Evolutionary conservation across 768 basidiomycete genomes (phyloP), one percentile per base, ranked within the genome.

Genomic region (Auricularia sp.): DNA sequence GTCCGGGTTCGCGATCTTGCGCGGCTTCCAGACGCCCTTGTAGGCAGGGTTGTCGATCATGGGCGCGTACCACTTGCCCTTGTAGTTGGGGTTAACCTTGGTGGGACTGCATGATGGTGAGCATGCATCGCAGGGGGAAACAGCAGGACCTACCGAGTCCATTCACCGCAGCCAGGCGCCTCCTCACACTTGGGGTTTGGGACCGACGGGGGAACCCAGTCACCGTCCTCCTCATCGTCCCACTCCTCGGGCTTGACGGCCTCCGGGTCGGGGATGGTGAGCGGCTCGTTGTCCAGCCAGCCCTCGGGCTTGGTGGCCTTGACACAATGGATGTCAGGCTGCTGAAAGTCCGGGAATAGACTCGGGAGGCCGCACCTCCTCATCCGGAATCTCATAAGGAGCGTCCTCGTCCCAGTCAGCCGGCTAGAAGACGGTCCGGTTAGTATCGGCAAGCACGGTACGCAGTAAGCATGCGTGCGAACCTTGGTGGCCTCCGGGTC

Each of bases 161-260:
- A 99, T 76, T 88, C 87, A 72, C 97, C 97, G 72, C 97, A 99
- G 35, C 97, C 97, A 71, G 94, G 85, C 67, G 86, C 95, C 64
- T 87, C 89, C 68, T 85, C 80, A 73, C 97, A 98, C 74, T 86
- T 89, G 68, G 96, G 92, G 83, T 99, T 99, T 66, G 83, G 77
- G 65, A 98, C 81, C 65, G 85, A 86, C 36, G 97, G 95, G 6
- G 95, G 83, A 68, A 98, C 85, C 94, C 94, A 99, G 73, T 98
- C 96, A 75, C 97, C 97, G 70, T 99, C 96, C 75, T 98, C 97
- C 73, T 98, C 97, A 70, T 98, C 96, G 71, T 97, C 94, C 97
- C 97, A 99, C 76, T 99, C 97, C 74, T 99, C 97, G 5, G 97
- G 97, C 81, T 97, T 98, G 77, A 88, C 85, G 47, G 91, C 85